phyloP scores from a whole-genome alignment of 2,329 filamentous ascomycete genomes.

The Dryadomyces quercivorus region DNA sequence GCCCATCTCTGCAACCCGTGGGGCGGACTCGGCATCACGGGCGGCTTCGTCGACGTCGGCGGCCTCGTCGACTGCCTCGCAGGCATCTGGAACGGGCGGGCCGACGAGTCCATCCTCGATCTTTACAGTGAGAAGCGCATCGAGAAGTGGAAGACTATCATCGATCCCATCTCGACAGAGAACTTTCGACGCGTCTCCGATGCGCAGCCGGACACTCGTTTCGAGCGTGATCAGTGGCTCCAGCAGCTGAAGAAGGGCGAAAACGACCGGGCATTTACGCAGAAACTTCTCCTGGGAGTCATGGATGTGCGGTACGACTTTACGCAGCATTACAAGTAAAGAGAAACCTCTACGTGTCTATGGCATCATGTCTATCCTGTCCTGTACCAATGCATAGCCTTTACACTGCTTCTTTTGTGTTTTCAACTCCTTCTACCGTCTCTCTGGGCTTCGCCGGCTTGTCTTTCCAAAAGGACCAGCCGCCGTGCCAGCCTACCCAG shows the following conservation, averaged over 20 bases:
- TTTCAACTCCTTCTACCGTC: no score
- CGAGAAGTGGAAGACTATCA: constrained; percentile 31
- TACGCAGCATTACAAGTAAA: constrained; percentile 27
- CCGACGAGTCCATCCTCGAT: constrained; percentile 30
- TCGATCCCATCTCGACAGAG: constrained; percentile 28
- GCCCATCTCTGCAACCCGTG: constrained; percentile 43
- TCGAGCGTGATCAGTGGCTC: constrained; percentile 27
- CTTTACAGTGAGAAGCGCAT: constrained; percentile 32
- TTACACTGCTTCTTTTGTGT: no score
- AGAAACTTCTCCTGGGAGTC: constrained; percentile 21
- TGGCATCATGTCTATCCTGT: no score
- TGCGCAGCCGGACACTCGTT: constrained; percentile 24
- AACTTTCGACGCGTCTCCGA: constrained; percentile 32
- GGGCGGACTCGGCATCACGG: constrained; percentile 50
- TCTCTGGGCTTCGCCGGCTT: no score
- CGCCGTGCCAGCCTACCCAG: constrained; percentile 30
- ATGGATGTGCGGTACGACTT: constrained; percentile 31
- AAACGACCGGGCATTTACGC: constrained; percentile 20
- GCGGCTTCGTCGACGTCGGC: constrained; percentile 51
- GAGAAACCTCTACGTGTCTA: no score
- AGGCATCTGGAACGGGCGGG: constrained; percentile 30
- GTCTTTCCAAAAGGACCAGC: constrained; percentile 19
- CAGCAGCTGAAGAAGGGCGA: constrained; percentile 24
- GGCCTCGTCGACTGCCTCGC: constrained; percentile 47
- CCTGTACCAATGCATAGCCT: no score